A percentile compares a stretch with the other conserved stretches of the same genome.
Evolutionary conservation across 139 green algal genomes (phyloP).

Genomic region (Gonium pectorale): DNA sequence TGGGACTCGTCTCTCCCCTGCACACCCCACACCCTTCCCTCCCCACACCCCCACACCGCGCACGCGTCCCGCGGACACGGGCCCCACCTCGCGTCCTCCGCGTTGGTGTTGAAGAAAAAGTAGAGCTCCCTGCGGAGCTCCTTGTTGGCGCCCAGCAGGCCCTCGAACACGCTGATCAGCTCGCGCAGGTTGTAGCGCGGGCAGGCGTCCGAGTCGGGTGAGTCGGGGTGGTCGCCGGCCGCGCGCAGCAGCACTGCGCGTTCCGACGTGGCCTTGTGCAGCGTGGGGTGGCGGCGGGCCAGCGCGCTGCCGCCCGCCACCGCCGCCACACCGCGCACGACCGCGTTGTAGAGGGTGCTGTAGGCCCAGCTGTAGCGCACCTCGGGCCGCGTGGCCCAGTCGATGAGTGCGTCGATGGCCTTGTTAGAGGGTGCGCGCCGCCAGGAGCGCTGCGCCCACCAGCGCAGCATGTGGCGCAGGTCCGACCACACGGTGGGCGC

Average conservation of each 20-base stretch:
- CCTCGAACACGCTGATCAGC: slow-evolving; percentile 12
- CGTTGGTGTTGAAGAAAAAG: slow-evolving; percentile 33
- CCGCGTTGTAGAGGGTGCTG: slow-evolving; percentile 25
- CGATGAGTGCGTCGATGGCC: slow-evolving; percentile 25
- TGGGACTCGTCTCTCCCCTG: no score
- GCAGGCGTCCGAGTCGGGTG: slow-evolving; percentile 22
- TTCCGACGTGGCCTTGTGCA: slow-evolving; percentile 19
- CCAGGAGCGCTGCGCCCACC: background rate
- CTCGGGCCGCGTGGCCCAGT: slow-evolving; percentile 34
- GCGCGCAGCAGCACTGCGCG: slow-evolving; percentile 13
- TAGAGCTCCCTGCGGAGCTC: slow-evolving; percentile 30
- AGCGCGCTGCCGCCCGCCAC: slow-evolving; percentile 4
- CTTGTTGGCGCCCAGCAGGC: slow-evolving; percentile 15
- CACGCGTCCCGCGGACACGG: no score
- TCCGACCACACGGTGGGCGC: background rate
- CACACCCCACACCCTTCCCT: no score
- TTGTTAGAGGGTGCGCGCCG: slow-evolving; percentile 29
- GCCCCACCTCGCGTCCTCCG: slow-evolving; percentile 13
- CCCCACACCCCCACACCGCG: no score
- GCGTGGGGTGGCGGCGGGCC: slow-evolving; percentile 21
- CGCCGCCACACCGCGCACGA: slow-evolving; percentile 35
- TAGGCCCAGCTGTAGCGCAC: slow-evolving; percentile 41
- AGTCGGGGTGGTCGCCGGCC: background rate
- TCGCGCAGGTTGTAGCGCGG: slow-evolving; percentile 41
- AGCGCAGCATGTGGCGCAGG: background rate